Base-by-base conservation (phyloP, 2,329 filamentous ascomycete species). In the Colletotrichum orbiculare region DNA sequence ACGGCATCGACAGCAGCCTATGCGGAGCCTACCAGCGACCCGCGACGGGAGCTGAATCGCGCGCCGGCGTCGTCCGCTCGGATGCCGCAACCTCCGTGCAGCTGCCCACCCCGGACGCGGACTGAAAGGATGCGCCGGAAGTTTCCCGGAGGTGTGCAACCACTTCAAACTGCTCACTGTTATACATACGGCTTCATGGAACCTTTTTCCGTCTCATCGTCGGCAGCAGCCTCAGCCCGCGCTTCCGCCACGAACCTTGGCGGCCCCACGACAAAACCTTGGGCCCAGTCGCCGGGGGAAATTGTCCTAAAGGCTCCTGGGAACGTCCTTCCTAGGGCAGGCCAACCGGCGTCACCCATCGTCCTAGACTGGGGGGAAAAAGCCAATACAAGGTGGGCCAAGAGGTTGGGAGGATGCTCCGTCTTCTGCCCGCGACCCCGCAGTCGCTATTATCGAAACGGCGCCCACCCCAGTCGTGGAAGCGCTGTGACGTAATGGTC, bases 401-500 rank as follows among this genome's bases (percentile, higher is more conserved):
- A 45, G 42, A 7, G 25, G 25, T 25, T 25, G 25, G 25, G 25
- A 25, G 25, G 25, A 25, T 25, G 25, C 25, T 25, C 25, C 25
- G 25, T 25, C 25, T 25, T 52, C 15, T 46, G 8, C 38, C 41
- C 39, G 15, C 46, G 34, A 49, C 38, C 61, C 49, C 38, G 49
- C 56, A 60, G 39, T 4, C 13, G 33, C 52, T 11, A 25, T 25
- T 25, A 8, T 13, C 49, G 45, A 39, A 50, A 55, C 33, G 17
- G 37, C 12, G 8, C 8, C 35, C 17, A 10, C 38, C 41, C 25
- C 6, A 25, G 25, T 25, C 52, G 8, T 17, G n/a, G 34, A 3
- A 38, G 53, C 46, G 35, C 34, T 25, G 45, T 64, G 61, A 64
- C 61, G 61, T 64, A 55, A 58, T 61, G 45, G 35, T 45, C 25